Base-by-base conservation (phyloP, 768 basidiomycete species). In the Russula vinacea region DNA sequence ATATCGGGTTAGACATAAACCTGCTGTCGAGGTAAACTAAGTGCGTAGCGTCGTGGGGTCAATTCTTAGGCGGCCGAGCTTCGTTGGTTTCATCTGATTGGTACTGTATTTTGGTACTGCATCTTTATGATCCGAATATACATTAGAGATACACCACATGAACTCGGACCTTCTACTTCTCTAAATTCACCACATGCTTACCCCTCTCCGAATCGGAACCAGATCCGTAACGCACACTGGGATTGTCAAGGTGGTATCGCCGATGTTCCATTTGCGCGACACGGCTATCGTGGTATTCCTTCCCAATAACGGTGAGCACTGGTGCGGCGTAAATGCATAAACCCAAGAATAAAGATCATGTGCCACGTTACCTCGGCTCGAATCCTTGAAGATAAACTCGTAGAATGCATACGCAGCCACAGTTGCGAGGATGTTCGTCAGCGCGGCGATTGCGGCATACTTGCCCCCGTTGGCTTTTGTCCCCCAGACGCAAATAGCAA, bases 391-490 rank as follows among this genome's bases (percentile, higher is more conserved):
- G 40, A 71, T 22, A 35, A 73, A 55, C 57, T 74, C 70, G 66
- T 73, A 73, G 44, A 72, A 42, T 13, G 66, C 56, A 8, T 70
- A 73, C 26, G 73, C 73, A n/a, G 67, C n/a, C 22, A 72, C 29
- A 16, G 71, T 74, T n/a, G 70, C 70, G 51, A 63, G 68, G 50
- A 74, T 72, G 63, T 72, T 74, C 4, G 73, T 73, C 37, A 74
- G 67, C 26, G 73, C 71, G 14, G 73, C 70, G 39, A 74, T 72
- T 2, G 73, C 73, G n/a, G 73, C 73, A 52, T 74, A 74, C n/a
- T n/a, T 19, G n/a, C 73, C 73, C 32, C 73, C 73, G 14, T n/a
- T 39, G 16, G 73, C 73, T 22, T 52, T 61, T 24, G 50, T 70
- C 16, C 73, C 73, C 73, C 73, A 74, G 52, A 74, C 68, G 13